phyloP scores from a whole-genome alignment of 2,329 filamentous ascomycete genomes.

The Malbranchea zuffiana region DNA sequence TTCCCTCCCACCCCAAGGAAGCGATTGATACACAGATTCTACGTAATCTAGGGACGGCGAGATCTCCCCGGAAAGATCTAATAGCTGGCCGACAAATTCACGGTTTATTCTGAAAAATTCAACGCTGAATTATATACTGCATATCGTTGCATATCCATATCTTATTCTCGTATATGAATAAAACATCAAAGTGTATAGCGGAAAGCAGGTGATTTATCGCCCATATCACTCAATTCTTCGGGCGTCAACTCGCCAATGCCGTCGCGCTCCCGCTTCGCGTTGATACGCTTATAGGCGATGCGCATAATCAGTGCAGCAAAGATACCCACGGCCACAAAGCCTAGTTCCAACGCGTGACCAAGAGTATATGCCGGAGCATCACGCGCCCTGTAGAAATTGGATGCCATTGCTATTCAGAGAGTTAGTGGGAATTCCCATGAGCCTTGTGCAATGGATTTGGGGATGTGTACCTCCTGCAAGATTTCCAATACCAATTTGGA shows the following conservation, averaged over 20 bases:
- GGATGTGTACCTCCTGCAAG: constrained; percentile 26
- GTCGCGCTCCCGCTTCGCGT: constrained; percentile 45
- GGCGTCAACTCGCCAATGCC: constrained; percentile 36
- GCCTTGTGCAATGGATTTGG: background rate
- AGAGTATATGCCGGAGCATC: constrained; percentile 42
- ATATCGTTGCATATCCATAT: background rate
- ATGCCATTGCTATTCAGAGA: constrained; percentile 48
- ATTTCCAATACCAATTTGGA: constrained; percentile 54
- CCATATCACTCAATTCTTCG: constrained; percentile 47
- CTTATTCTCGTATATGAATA: background rate
- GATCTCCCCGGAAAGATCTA: too few relatives aligned
- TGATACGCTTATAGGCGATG: constrained; percentile 47
- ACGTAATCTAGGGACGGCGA: too few relatives aligned
- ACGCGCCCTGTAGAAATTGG: constrained; percentile 54
- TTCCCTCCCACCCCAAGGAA: too few relatives aligned
- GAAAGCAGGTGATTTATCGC: constrained; percentile 53
- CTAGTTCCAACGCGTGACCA: constrained; percentile 43
- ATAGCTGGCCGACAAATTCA: too few relatives aligned
- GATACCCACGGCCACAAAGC: constrained; percentile 39
- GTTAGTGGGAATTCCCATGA: background rate
- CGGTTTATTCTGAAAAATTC: too few relatives aligned
- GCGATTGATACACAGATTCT: too few relatives aligned
- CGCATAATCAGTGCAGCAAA: constrained; percentile 36
- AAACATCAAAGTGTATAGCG: constrained; percentile 45
- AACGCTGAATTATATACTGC: too few relatives aligned